Evolutionary conservation across 2,329 filamentous ascomycete species (phyloP).

Genomic region (Mollisia scopiformis): DNA sequence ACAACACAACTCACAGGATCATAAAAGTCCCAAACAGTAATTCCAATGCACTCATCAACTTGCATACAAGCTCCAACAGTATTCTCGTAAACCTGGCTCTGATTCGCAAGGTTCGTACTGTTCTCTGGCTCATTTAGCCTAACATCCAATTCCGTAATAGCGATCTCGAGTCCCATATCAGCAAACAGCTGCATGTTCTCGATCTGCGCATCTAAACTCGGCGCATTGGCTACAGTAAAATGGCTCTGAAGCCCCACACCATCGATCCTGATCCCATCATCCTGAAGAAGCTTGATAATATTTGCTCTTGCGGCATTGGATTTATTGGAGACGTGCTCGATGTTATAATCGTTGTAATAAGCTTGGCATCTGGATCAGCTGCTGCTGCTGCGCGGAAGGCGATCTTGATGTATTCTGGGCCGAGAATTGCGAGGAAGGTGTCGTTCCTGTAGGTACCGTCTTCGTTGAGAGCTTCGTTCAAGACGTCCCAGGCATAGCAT

Average conservation of each 20-base stretch:
- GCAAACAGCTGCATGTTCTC: slow-evolving; percentile 48
- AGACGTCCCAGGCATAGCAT: slow-evolving; percentile 65
- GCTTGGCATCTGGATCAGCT: slow-evolving; percentile 57
- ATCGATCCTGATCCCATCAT: slow-evolving; percentile 58
- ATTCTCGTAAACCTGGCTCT: slow-evolving; percentile 47
- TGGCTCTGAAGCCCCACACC: slow-evolving; percentile 66
- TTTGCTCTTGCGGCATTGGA: slow-evolving; percentile 45
- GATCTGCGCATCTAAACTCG: slow-evolving; percentile 41
- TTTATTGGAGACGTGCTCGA: slow-evolving; percentile 56
- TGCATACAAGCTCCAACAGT: slow-evolving; percentile 29
- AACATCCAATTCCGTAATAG: slow-evolving; percentile 61
- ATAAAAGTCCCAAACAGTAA: slow-evolving; percentile 36
- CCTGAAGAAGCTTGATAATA: slow-evolving; percentile 48
- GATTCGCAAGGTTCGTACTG: slow-evolving; percentile 27
- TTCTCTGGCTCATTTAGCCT: neutral
- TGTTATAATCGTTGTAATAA: slow-evolving; percentile 69
- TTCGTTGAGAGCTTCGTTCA: slow-evolving; percentile 66
- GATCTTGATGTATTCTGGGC: slow-evolving; percentile 58
- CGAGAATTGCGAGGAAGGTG: slow-evolving; percentile 59
- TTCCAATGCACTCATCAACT: slow-evolving; percentile 29
- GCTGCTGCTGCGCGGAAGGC: slow-evolving; percentile 59
- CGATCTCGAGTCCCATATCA: slow-evolving; percentile 56
- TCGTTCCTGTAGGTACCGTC: slow-evolving; percentile 54
- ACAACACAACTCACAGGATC: slow-evolving; percentile 36
- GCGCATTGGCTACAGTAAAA: slow-evolving; percentile 52